Evolutionary conservation across 495 filamentous ascomycete species (phyloP).

Genomic region (Aspergillus mulundensis): DNA sequence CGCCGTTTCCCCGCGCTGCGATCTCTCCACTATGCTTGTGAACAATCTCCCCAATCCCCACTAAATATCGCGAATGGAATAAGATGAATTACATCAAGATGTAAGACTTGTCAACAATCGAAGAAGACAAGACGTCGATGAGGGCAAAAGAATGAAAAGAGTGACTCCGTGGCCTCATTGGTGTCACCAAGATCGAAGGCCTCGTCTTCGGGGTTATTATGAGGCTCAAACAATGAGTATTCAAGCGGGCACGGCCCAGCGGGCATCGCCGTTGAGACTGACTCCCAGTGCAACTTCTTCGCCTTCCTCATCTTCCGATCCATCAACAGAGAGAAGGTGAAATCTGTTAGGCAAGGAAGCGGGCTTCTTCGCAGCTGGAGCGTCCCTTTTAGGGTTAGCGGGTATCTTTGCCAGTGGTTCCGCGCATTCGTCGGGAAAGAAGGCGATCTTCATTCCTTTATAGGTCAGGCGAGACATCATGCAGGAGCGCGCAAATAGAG

Average conservation of each 20-base stretch:
- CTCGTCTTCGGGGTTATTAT: too few species aligned
- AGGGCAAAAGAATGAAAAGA: background rate
- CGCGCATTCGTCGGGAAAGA: constrained; percentile 71
- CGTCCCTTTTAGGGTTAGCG: constrained; percentile 29
- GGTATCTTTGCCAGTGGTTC: constrained; percentile 47
- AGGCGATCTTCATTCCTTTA: constrained; percentile 68
- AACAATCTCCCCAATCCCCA: constrained; percentile 1
- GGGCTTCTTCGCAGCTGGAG: constrained; percentile 32
- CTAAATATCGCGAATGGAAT: background rate
- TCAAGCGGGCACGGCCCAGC: constrained; percentile 20
- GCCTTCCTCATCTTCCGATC: constrained; percentile 33
- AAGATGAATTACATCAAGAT: constrained; percentile 1
- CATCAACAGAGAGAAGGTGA: constrained; percentile 56
- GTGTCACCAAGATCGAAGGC: too few species aligned
- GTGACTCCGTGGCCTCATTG: too few species aligned
- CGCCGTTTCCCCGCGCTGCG: background rate
- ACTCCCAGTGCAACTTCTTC: constrained; percentile 14
- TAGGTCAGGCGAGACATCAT: constrained; percentile 75
- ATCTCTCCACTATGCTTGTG: background rate
- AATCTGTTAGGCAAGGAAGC: constrained; percentile 55
- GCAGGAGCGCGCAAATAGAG: constrained; percentile 69
- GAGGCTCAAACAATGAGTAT: too few species aligned
- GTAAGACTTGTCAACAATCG: background rate
- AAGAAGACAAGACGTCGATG: background rate
- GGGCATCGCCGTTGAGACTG: constrained; percentile 4